These are phyloP conservation scores for Globisporangium carolinianum DNA, from an alignment of 352 stramenopile species.

Conservation along the genomic window DNA sequence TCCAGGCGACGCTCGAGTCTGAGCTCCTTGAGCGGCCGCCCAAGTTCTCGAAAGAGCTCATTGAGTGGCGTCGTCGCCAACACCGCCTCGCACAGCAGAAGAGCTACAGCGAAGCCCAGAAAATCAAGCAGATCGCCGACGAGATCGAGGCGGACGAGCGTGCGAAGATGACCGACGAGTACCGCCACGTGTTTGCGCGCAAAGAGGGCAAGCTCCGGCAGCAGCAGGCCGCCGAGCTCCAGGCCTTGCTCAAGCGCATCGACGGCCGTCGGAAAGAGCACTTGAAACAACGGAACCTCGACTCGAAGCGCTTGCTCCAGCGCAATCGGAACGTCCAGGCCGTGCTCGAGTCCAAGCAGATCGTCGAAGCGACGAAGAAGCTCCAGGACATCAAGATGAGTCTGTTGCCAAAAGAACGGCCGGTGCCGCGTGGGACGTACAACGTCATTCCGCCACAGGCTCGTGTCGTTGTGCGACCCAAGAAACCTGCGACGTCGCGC, in stretches of 20 bases:
- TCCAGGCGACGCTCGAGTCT: conserved; percentile 86
- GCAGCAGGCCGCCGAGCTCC: conserved; percentile 90
- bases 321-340: conserved; percentile 94
- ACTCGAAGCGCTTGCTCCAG: conserved; percentile 92
- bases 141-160: conserved; percentile 91
- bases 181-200: conserved; percentile 63
- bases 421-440: conserved; percentile 36
- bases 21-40: conserved; percentile 82
- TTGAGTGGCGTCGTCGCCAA: conserved; percentile 92
- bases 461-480: conserved; percentile 50
- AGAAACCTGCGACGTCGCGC: conserved; percentile 49
- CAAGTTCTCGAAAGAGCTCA: conserved; percentile 92
- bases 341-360: conserved; percentile 92
- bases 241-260: conserved; percentile 92
- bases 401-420: conserved; percentile 57
- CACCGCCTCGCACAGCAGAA: conserved; percentile 92
- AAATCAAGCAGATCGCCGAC: conserved; percentile 93
- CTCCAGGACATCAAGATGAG: conserved; percentile 80
- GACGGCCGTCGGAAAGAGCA: conserved; percentile 92
- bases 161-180: conserved; percentile 81
- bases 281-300: conserved; percentile 88
- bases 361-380: conserved; percentile 61
- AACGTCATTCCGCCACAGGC: conserved; percentile 76
- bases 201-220: conserved; percentile 89
- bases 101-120: conserved; percentile 91